Percentiles rank a stretch among this genome's conserved stretches.
These are phyloP conservation scores for Xylaria sp. DNA, from an alignment of 2,329 filamentous ascomycete species.

Conservation along the genomic window DNA sequence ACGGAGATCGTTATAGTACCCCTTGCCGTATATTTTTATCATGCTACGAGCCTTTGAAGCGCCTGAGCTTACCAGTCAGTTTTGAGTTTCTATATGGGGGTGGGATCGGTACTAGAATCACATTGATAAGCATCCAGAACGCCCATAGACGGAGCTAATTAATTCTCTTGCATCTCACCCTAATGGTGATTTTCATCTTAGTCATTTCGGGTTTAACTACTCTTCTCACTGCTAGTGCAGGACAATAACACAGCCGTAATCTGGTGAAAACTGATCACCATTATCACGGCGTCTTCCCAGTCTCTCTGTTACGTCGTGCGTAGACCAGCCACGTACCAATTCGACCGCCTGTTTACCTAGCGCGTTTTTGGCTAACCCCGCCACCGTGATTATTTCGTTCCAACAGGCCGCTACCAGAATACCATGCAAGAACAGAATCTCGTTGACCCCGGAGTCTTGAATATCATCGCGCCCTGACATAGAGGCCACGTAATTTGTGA, in stretches of 20 bases:
- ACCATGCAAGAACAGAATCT: constrained; percentile 1
- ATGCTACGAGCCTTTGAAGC: no score
- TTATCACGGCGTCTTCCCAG: neutral
- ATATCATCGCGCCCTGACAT: neutral
- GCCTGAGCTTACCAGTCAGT: no score
- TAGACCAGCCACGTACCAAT: neutral
- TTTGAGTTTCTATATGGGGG: no score
- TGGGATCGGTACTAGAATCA: no score
- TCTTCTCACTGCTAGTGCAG: neutral
- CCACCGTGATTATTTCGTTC: neutral
- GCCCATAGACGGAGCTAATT: neutral
- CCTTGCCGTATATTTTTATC: no score
- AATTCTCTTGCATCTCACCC: neutral
- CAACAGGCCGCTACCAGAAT: neutral
- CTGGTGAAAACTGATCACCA: neutral
- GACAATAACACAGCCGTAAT: neutral
- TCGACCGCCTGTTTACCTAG: neutral
- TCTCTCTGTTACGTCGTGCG: neutral
- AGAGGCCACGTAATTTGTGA: neutral
- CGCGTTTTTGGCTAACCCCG: neutral
- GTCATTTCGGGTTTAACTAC: neutral
- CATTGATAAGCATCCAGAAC: no score
- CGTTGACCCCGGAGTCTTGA: neutral
- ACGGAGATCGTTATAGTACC: no score
- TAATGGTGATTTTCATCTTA: neutral